Evolutionary conservation across 1,284 basidiomycete genomes (phyloP), one percentile per base, ranked within the genome.

Genomic region (Cystobasidium sp.): DNA sequence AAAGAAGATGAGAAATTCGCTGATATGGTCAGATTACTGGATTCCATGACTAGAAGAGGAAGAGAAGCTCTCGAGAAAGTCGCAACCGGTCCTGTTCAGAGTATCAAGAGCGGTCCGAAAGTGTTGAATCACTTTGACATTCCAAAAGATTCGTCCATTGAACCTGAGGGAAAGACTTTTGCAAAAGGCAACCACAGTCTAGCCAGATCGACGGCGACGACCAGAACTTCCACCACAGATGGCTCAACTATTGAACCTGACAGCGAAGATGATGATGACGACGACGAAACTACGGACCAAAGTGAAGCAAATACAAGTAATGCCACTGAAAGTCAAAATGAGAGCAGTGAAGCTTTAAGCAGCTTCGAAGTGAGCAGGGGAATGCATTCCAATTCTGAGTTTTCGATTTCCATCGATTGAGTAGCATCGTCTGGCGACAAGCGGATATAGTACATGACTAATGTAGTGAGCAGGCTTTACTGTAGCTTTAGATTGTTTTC

Each of bases 1-100:
- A 63, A 70, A 12, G 41, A 66, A 1, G 80, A 81, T 44, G 24
- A 47, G 37, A 51, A 58, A 7, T 81, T 80, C 46, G 75, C 77
- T 0, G 75, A 77, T 1, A 47, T 78, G 3, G 75, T 77, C 18
- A 59, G 51, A 14, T 24, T 73, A 7, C 47, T 81, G 31, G 79
- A 80, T 43, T 20, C 24, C 2, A 59, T 81, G 37, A 65, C 79
- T 16, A 37, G 59, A 31, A 62, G 75, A 5, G 79, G 75, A 0
- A 72, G 69, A 59, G 67, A 75, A 16, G 79, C 79, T 9, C 14
- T 80, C 7, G 75, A 74, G 58, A 76, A 58, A 5, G 31, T 31
- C 31, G 31, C 31, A 31, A 24, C 39, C 69, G 8, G 58, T 63
- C 41, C 55, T 64, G 12, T 63, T 31, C 44, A 62, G 31, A 53